Evolutionary conservation across 2,329 filamentous ascomycete genomes (phyloP).

Genomic region (Cyclaneusma minus): DNA sequence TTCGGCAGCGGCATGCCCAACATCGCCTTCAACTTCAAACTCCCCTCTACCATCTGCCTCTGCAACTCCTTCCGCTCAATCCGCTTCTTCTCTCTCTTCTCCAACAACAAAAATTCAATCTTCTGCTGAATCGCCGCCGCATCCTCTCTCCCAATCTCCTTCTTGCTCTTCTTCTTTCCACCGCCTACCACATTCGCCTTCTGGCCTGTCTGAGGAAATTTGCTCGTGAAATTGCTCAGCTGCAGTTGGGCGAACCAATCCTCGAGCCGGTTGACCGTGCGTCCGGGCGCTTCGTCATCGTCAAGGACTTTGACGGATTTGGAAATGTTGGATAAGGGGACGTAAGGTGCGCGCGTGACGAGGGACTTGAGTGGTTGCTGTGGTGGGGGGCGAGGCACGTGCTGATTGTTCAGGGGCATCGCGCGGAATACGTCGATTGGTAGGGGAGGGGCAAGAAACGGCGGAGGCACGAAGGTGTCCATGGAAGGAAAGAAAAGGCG

Average conservation of each 20-base stretch:
- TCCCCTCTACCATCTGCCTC: too few relatives aligned
- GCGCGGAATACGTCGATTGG: too few relatives aligned
- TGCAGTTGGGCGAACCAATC: slow-evolving; percentile 2
- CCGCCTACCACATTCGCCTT: slow-evolving; percentile 3
- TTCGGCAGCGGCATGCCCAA: too few relatives aligned
- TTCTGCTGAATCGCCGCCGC: slow-evolving; percentile 14
- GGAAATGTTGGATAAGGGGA: neutral
- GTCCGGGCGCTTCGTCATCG: slow-evolving; percentile 3
- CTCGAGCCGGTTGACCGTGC: neutral
- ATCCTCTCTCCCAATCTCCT: too few relatives aligned
- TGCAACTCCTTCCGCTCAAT: slow-evolving; percentile 1
- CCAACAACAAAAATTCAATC: slow-evolving; percentile 11
- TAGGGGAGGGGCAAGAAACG: too few relatives aligned
- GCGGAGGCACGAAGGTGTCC: too few relatives aligned
- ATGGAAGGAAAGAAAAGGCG: too few relatives aligned
- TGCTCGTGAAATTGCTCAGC: slow-evolving; percentile 6
- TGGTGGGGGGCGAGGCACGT: neutral
- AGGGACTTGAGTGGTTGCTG: neutral
- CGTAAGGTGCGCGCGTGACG: neutral
- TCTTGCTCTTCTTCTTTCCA: slow-evolving; percentile 4
- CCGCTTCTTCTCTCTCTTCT: slow-evolving; percentile 11
- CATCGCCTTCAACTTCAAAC: too few relatives aligned
- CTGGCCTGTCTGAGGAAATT: slow-evolving; percentile 17
- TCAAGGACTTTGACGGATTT: neutral
- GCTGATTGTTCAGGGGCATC: neutral